Percentiles rank a stretch among this genome's conserved stretches.
Conservation (phyloP, 371 early-diverging fungal genomes). For the Furculomyces boomerangus region DNA sequence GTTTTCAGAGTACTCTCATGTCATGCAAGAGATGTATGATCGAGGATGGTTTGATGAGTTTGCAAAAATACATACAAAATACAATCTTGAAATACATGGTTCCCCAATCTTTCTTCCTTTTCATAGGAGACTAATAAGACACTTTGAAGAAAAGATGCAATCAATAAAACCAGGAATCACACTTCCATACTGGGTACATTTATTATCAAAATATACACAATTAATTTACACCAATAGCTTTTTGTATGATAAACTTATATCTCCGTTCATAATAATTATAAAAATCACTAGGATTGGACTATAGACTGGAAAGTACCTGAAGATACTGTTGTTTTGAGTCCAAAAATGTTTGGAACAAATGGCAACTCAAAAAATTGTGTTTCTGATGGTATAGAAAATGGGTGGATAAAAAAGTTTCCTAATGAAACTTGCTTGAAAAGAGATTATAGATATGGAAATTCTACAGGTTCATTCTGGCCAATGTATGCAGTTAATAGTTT, state of each 20-base stretch:
- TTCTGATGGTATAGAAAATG: constrained; percentile 15
- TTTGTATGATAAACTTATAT: neutral
- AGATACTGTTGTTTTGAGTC: constrained; percentile 13
- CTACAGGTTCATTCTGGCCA: constrained; percentile 23
- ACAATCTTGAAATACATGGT: constrained; percentile 20
- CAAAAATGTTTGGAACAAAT: constrained; percentile 19
- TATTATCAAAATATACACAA: neutral
- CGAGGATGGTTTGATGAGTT: constrained; percentile 18
- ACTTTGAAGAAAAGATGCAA: constrained; percentile 23
- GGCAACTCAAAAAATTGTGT: constrained; percentile 17
- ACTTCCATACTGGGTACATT: constrained; percentile 29
- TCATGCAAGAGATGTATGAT: constrained; percentile 4
- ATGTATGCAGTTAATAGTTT: constrained; percentile 22
- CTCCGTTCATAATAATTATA: neutral
- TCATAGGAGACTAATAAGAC: constrained; percentile 23
- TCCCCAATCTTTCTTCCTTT: constrained; percentile 23
- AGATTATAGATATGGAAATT: constrained; percentile 15
- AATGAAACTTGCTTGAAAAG: constrained; percentile 20
- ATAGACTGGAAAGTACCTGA: constrained; percentile 15
- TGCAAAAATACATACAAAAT: constrained; percentile 20
- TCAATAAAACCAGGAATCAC: constrained; percentile 15
- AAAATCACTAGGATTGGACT: constrained; percentile 24
- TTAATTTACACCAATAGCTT: neutral
- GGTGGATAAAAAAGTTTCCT: constrained; percentile 22
- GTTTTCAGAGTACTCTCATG: neutral